Conservation (phyloP, 1,284 basidiomycete genomes). For the Mycosarcoma maydis region DNA sequence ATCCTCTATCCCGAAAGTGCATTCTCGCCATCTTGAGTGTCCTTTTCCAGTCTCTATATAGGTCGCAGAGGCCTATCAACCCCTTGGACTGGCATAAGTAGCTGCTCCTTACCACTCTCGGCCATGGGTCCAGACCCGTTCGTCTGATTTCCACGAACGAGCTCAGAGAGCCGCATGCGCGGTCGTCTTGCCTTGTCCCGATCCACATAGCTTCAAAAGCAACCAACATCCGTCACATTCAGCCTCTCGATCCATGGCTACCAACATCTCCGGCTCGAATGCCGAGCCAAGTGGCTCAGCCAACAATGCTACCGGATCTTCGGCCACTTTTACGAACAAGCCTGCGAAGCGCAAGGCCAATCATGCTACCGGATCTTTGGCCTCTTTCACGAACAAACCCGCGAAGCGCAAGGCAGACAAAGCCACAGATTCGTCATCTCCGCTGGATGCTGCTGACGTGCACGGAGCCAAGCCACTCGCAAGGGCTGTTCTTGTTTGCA, state of each 20-base stretch:
- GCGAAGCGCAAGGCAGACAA: conserved; percentile 31
- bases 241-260: background rate
- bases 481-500: conserved; percentile 44
- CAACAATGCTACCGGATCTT: background rate
- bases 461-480: conserved; percentile 39
- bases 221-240: background rate
- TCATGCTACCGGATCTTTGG: background rate
- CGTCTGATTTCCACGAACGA: background rate
- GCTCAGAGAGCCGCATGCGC: background rate
- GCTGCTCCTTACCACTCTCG: too few relatives aligned
- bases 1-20: background rate
- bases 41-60: too few relatives aligned
- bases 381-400: conserved; percentile 8
- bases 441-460: conserved; percentile 4
- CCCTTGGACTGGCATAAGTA: too few relatives aligned
- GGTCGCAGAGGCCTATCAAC: too few relatives aligned
- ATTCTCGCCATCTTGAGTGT: background rate
- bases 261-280: conserved; percentile 5
- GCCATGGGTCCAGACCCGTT: too few relatives aligned
- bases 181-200: background rate
- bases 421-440: conserved; percentile 7
- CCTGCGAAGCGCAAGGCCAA: conserved; percentile 29
- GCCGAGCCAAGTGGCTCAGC: conserved; percentile 22
- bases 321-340: conserved; percentile 9
- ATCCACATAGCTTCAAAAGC: background rate